A percentile compares a stretch with the other conserved stretches of the same genome.
Conservation (phyloP, 1,284 basidiomycete genomes). For the Rhodotorula glutinis region DNA sequence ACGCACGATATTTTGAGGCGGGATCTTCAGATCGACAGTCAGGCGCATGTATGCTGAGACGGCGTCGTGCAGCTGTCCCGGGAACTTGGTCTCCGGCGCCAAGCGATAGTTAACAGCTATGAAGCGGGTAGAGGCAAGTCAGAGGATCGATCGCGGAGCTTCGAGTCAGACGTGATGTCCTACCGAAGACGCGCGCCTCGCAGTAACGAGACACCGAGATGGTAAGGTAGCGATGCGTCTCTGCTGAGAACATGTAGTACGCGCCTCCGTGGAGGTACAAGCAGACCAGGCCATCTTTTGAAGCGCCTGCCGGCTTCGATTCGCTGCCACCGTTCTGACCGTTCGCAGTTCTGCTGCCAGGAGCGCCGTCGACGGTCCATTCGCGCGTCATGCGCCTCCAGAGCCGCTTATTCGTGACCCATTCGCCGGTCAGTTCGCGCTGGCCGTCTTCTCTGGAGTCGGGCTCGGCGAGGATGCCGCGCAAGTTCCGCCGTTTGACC, state of each 20-base stretch:
- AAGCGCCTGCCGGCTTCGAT: background rate
- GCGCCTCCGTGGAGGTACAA: conserved; percentile 92
- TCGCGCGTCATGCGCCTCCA: conserved; percentile 86
- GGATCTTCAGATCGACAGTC: conserved; percentile 82
- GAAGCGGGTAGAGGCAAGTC: background rate
- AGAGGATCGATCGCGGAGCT: background rate
- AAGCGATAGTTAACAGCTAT: conserved; percentile 92
- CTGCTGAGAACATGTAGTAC: conserved; percentile 89
- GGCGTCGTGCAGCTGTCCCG: conserved; percentile 87
- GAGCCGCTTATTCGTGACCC: conserved; percentile 87
- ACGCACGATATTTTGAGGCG: conserved; percentile 76
- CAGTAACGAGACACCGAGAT: conserved; percentile 87
- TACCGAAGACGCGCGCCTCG: conserved; percentile 90
- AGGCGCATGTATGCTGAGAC: conserved; percentile 83
- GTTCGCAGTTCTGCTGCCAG: background rate
- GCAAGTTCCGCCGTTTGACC: conserved; percentile 68
- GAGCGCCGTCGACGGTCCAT: conserved; percentile 51
- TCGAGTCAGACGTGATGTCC: conserved; percentile 39
- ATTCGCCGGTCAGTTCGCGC: conserved; percentile 86
- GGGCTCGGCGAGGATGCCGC: conserved; percentile 70
- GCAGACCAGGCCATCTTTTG: conserved; percentile 65
- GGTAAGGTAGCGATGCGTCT: conserved; percentile 88
- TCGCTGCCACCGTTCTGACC: background rate
- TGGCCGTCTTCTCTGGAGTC: conserved; percentile 69
- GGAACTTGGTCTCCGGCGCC: conserved; percentile 90